Conservation (phyloP, 108 stramenopile genomes). For the Nitzschia sp. region DNA sequence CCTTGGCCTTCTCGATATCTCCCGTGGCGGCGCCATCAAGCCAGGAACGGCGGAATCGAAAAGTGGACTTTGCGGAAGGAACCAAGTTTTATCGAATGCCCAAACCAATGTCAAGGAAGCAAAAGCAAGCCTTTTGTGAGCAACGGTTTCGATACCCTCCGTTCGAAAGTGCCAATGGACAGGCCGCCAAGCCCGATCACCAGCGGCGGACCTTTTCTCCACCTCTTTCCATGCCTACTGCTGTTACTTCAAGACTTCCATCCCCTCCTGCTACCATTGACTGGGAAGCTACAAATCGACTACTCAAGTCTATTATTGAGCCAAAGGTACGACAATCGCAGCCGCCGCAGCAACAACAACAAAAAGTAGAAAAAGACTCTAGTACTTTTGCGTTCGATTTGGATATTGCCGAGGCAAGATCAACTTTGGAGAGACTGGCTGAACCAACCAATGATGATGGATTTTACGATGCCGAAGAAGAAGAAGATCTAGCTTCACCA, state of each 20-base stretch:
- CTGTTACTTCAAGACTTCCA: not conserved
- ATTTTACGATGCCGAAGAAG: no score
- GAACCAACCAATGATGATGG: no score
- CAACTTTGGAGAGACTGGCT: no score
- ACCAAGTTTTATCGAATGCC: slow-evolving; percentile 20
- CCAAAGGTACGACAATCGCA: not conserved
- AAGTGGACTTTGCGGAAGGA: slow-evolving; percentile 12
- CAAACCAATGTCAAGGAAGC: slow-evolving; percentile 9
- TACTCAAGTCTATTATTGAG: not conserved
- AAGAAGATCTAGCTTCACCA: no score
- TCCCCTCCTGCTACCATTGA: not conserved
- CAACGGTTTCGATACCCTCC: not conserved
- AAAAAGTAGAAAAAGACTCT: no score
- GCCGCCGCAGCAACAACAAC: not conserved
- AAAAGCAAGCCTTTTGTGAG: not conserved
- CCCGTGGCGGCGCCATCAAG: not conserved
- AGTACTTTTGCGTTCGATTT: no score
- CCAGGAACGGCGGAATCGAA: not conserved
- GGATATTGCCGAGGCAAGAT: no score
- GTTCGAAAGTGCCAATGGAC: not conserved
- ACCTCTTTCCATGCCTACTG: not conserved
- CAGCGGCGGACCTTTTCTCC: no score
- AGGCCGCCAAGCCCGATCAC: not conserved
- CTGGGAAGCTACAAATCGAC: not conserved
- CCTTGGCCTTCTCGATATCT: not conserved